Percentiles rank a stretch among this genome's conserved stretches.
Conservation (phyloP, 2,329 filamentous ascomycete genomes). For the Aureobasidium zeae region DNA sequence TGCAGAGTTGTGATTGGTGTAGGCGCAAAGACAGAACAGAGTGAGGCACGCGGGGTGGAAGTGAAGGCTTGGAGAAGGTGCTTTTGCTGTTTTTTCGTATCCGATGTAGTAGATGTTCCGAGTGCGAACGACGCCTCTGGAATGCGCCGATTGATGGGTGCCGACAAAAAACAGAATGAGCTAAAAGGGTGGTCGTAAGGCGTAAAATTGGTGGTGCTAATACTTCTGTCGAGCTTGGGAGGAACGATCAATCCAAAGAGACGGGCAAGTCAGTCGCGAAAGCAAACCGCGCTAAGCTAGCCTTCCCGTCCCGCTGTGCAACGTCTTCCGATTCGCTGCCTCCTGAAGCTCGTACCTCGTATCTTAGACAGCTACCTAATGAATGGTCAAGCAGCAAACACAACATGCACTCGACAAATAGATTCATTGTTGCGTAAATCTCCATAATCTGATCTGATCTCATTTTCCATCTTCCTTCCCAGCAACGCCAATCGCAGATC, state of each 20-base stretch:
- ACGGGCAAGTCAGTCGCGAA: slow-evolving; percentile 9
- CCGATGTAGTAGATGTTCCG: not conserved
- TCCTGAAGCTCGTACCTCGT: too few relatives aligned
- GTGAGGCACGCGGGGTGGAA: slow-evolving; percentile 14
- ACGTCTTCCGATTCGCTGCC: not conserved
- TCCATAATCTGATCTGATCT: too few relatives aligned
- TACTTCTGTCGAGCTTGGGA: slow-evolving; percentile 5
- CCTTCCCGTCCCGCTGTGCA: not conserved
- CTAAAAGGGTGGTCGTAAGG: slow-evolving; percentile 12
- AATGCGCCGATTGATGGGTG: slow-evolving; percentile 4
- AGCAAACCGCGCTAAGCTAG: not conserved
- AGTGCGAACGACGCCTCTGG: not conserved
- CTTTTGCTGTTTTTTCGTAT: slow-evolving; percentile 5
- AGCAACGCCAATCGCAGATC: not conserved
- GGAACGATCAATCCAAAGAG: slow-evolving; percentile 5
- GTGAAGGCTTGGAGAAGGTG: slow-evolving; percentile 2
- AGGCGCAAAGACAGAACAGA: slow-evolving; percentile 5
- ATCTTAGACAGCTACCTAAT: too few relatives aligned
- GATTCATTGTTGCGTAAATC: too few relatives aligned
- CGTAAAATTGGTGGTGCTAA: slow-evolving; percentile 5
- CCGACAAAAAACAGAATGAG: slow-evolving; percentile 2
- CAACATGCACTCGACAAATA: too few relatives aligned
- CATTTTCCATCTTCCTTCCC: too few relatives aligned
- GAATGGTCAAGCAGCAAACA: too few relatives aligned
- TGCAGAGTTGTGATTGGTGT: not conserved